These are phyloP conservation scores for Zygosaccharomyces bailii DNA, from an alignment of 805 yeast genomes.

Conservation along the genomic window DNA sequence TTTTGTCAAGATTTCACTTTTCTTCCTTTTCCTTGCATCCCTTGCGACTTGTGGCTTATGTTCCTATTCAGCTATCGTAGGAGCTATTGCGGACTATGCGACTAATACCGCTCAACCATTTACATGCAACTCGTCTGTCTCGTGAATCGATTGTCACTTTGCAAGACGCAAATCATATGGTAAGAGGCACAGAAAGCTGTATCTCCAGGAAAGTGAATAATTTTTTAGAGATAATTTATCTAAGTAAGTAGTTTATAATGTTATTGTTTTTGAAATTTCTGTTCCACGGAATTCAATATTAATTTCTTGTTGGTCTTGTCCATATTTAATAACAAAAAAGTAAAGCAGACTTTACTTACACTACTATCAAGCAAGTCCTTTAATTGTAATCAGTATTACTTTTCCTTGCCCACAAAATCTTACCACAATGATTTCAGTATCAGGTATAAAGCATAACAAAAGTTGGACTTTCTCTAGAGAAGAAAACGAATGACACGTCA, in stretches of 20 bases:
- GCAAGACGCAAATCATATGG: neutral
- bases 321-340: too few relatives aligned
- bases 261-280: neutral
- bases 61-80: conserved; percentile 16
- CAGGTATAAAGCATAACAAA: too few relatives aligned
- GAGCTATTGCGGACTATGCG: conserved; percentile 15
- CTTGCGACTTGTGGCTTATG: conserved; percentile 18
- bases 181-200: neutral
- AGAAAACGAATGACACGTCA: too few relatives aligned
- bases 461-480: too few relatives aligned
- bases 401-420: too few relatives aligned
- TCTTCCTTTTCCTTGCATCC: conserved; percentile 33
- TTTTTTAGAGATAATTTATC: conserved; percentile 1
- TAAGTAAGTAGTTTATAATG: neutral
- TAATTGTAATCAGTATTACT: too few relatives aligned
- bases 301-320: too few relatives aligned
- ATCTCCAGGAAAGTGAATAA: neutral
- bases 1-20: conserved; percentile 22
- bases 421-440: too few relatives aligned
- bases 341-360: too few relatives aligned
- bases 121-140: conserved; percentile 16
- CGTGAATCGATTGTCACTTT: conserved; percentile 3
- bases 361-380: too few relatives aligned
- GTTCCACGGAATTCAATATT: too few relatives aligned
- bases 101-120: conserved; percentile 18